Base-by-base conservation (phyloP, 1,139 yeast genomes). In the Zhuliangozyma blackwelliae region DNA sequence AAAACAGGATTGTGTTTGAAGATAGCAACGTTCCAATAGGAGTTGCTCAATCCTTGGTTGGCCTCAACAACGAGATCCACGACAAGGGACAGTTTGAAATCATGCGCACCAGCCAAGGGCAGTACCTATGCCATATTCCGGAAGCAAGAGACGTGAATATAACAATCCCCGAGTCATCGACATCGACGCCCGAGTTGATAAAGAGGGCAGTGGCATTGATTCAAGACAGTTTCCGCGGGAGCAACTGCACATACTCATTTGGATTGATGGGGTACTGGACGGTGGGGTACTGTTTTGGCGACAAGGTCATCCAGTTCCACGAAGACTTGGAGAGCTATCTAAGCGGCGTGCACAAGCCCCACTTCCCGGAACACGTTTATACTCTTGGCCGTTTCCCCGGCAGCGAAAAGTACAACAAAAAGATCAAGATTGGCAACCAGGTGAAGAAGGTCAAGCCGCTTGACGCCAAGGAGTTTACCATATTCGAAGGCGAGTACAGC, bases 241-340 rank as follows among this genome's bases (percentile, higher is more conserved):
- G 50, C 2, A 35, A 44, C 5, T 67, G 73, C 43, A 40, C 70
- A 60, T 56, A 47, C 63, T 54, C 55, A 1, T 56, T 61, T 31
- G 67, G 64, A 25, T 44, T 57, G 5, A 63, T 66, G 10, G 79
- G 76, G 5, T 83, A 81, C 57, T 83, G 89, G 87, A 75, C 79
- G 2, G 79, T 77, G 50, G 76, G 71, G 2, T 72, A 73, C 41
- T 79, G 87, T 47, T 72, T 65, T 45, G 77, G 76, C 2, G 72
- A 65, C 38, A 71, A 72, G 35, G 56, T 82, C 20, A 61, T 72
- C n/a, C 92, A 83, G 49, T 79, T 72, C 53, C 83, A 78, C 43
- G 70, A 64, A 36, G 55, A 62, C 27, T 38, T 68, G 50, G 41
- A 44, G 10, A 60, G 39, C 33, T 47, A 49, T 8, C 29, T 49